Conservation (phyloP, 78 protist species). For the Protostelium mycophagum region DNA sequence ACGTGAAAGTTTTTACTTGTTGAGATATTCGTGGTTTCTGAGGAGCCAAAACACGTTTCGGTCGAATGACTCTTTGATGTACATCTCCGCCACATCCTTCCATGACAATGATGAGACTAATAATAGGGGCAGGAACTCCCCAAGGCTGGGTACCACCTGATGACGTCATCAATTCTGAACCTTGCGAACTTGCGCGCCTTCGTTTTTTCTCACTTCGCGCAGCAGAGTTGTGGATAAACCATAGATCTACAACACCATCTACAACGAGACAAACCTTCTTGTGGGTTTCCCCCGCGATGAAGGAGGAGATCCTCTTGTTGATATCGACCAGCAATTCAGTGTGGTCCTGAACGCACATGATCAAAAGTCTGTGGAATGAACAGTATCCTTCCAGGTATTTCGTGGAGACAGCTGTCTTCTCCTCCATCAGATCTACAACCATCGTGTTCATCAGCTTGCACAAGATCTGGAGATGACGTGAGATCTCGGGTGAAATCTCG, state of each 20-base stretch:
- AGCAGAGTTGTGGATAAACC: not conserved
- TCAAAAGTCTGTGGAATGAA: conserved; percentile 38
- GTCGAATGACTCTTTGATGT: conserved; percentile 42
- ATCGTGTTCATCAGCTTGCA: conserved; percentile 52
- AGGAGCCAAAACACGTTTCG: conserved; percentile 54
- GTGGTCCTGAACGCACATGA: conserved; percentile 32
- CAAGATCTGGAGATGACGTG: conserved; percentile 8
- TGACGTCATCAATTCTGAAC: too few relatives aligned
- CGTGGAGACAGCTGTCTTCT: conserved; percentile 32
- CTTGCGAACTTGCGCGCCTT: too few relatives aligned
- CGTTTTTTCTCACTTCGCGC: too few relatives aligned
- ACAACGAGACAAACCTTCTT: conserved; percentile 17
- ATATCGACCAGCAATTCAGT: conserved; percentile 27
- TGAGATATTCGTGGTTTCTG: conserved; percentile 13
- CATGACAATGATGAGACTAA: conserved; percentile 39
- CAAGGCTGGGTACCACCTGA: conserved; percentile 25
- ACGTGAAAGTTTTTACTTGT: conserved; percentile 9
- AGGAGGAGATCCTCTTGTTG: conserved; percentile 27
- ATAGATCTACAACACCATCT: not conserved
- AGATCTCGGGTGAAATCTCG: too few relatives aligned
- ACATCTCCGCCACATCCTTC: conserved; percentile 39
- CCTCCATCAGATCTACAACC: conserved; percentile 53
- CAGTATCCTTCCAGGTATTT: conserved; percentile 56
- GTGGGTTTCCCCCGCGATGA: conserved; percentile 32
- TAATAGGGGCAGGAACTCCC: conserved; percentile 55